Conservation (phyloP, 164 flowering plant genomes). For the Amborella trichopoda region DNA sequence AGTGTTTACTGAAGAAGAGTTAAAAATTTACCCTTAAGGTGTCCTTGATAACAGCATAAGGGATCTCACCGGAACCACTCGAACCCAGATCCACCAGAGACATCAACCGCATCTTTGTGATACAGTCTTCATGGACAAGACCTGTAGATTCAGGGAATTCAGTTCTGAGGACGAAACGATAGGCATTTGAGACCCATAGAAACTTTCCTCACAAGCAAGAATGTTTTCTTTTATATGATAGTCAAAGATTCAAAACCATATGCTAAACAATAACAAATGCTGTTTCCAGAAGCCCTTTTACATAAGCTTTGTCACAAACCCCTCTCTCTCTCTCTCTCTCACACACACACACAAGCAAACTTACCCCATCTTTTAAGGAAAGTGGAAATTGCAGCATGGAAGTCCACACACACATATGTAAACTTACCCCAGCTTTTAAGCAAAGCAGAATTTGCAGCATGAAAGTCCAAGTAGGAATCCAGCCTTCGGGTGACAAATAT, state of each 20-base stretch:
- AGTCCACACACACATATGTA: conserved; percentile 68
- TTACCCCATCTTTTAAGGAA: conserved; percentile 65
- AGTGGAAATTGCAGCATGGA: conserved; percentile 62
- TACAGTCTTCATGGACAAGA: conserved; percentile 82
- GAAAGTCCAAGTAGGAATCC: conserved; percentile 73
- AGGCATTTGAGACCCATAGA: too few relatives aligned
- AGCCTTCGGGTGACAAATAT: conserved; percentile 74
- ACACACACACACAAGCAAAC: too few relatives aligned
- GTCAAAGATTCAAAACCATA: too few relatives aligned
- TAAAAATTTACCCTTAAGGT: conserved; percentile 45
- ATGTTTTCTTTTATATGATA: too few relatives aligned
- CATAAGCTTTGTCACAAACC: too few relatives aligned
- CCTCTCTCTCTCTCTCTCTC: too few relatives aligned
- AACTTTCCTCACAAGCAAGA: too few relatives aligned
- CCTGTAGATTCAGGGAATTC: too few relatives aligned
- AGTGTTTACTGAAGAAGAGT: too few relatives aligned
- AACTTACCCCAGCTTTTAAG: conserved; percentile 60
- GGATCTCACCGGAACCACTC: conserved; percentile 51
- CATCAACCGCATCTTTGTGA: conserved; percentile 83
- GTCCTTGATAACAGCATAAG: conserved; percentile 63
- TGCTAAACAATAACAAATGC: too few relatives aligned
- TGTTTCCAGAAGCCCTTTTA: too few relatives aligned
- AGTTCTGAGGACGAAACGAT: too few relatives aligned
- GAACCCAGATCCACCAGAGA: conserved; percentile 79
- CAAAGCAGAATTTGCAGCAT: conserved; percentile 56